Evolutionary conservation across 768 basidiomycete genomes (phyloP), one percentile per base, ranked within the genome.

Genomic region (Candolleomyces eurysporus): DNA sequence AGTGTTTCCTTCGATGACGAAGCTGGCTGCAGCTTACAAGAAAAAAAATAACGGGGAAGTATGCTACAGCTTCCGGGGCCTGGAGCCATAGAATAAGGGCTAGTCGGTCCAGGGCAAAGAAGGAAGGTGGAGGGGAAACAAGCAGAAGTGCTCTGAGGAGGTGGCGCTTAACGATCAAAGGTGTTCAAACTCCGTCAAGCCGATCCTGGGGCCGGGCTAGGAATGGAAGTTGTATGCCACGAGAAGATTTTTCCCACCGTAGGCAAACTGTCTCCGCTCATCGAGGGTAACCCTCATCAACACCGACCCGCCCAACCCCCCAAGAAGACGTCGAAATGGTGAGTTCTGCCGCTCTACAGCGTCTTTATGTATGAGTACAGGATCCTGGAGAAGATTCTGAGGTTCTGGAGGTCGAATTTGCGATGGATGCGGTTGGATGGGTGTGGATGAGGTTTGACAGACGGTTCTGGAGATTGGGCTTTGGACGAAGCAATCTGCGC

Each of bases 311-410:
- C 48, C 54, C 59, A 56, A 52, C 52, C 57, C 59, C 59, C 60
- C 62, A 63, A 63, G 62, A 60, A 31, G 22, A 63, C 62, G 62
- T 30, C 62, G 59, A 63, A 58, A 63, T 63, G 62, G 62, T 63
- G 62, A 63, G 62, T 57, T 21, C 17, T 42, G 52, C 46, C n/a
- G 31, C 45, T 57, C 17, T 46, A 46, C 13, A 46, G 16, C 6
- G 45, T 46, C 45, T 1, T 48, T 39, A 36, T 42, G 46, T 48
- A 57, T 32, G 43, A 17, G 40, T 39, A 4, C 19, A 48, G 49
- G 42, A 8, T 13, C 46, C 14, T 19, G 45, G 48, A 46, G 30
- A 40, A 51, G 13, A 45, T 42, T 50, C 43, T 57, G 31, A 13
- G 31, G 26, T n/a, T 53, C 36, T 45, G 49, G 11, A 36, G 7